Evolutionary conservation across 2,329 filamentous ascomycete species (phyloP).

Genomic region (Xylaria sp.): DNA sequence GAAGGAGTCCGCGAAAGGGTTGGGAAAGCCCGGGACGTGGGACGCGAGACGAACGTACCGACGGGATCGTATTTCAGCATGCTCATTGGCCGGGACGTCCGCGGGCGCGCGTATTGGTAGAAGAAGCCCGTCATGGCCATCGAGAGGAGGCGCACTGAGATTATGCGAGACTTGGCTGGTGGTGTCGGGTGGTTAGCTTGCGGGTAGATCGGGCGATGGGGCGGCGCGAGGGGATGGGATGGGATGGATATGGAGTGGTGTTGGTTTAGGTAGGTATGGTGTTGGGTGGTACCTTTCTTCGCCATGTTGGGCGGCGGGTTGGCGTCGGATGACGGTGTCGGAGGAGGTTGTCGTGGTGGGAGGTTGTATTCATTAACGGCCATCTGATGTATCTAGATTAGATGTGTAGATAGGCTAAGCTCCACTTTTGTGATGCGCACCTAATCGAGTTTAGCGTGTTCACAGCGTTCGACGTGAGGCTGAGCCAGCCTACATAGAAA

Average conservation of each 20-base stretch:
- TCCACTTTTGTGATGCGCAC: constrained; percentile 17
- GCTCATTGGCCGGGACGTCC: constrained; percentile 84
- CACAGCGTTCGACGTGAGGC: too few relatives aligned
- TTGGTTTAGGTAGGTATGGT: neutral
- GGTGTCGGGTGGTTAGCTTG: constrained; percentile 23
- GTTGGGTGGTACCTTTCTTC: constrained; percentile 54
- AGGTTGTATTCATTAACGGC: neutral
- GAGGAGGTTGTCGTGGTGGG: neutral
- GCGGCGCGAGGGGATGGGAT: neutral
- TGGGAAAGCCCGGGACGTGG: neutral
- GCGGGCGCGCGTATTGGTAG: constrained; percentile 87
- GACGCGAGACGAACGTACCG: constrained; percentile 66
- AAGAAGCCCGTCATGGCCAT: constrained; percentile 99
- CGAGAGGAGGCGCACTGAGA: constrained; percentile 92
- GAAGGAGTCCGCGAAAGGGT: neutral
- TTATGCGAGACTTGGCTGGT: constrained; percentile 87
- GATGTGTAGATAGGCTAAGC: too few relatives aligned
- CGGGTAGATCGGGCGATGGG: neutral
- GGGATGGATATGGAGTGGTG: neutral
- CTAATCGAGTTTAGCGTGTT: neutral
- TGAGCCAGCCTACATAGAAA: too few relatives aligned
- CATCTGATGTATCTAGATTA: neutral
- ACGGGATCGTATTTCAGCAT: constrained; percentile 99
- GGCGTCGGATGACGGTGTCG: constrained; percentile 21
- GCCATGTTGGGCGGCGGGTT: constrained; percentile 51